Base-by-base conservation (phyloP, 495 filamentous ascomycete genomes). In the Aspergillus leporis region DNA sequence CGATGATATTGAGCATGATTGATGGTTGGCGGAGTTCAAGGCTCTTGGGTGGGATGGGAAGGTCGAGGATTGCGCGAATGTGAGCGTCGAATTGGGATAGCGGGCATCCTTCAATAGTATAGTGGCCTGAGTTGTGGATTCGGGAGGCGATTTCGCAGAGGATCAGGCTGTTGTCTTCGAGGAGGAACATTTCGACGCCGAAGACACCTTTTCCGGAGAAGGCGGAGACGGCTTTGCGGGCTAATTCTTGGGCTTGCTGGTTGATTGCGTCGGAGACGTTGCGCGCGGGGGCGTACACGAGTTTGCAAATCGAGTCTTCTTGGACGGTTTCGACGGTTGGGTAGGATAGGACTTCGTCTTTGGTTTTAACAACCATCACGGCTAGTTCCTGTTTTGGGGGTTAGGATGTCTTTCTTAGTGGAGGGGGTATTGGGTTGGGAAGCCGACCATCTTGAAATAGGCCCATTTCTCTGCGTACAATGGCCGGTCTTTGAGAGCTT, bases 1-100 rank as follows among this genome's bases (percentile, higher is more conserved):
- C 94, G 41, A 98, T 86, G 59, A 98, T 91, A 75, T 98, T 98
- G 51, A 98, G 85, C 94, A 98, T 98, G 66, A 98, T 90, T 19
- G 93, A 85, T 47, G 83, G 81, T 23, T 86, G 83, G 13, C 79
- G 76, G 52, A 93, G 76, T 28, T 81, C 71, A 16, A 87, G 77
- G 55, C 81, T 82, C 64, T 84, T 77, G 14, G 82, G 67, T 1
- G 84, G 83, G 38, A 93, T 83, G 12, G 89, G 90, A 5, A 91
- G 78, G 62, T 90, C 90, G 36, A 96, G 81, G 60, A 98, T 92
- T 14, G 94, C 87, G 45, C 88, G 84, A 45, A 98, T 82, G 66
- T 98, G 94, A 32, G 91, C 86, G 70, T 94, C 89, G 71, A 90
- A 98, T 72, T 98, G 94, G 19, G 92, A 97, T 59, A 94, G 79